These are phyloP conservation scores for Calonectria fujianensis DNA, from an alignment of 2,329 filamentous ascomycete genomes.

Conservation along the genomic window DNA sequence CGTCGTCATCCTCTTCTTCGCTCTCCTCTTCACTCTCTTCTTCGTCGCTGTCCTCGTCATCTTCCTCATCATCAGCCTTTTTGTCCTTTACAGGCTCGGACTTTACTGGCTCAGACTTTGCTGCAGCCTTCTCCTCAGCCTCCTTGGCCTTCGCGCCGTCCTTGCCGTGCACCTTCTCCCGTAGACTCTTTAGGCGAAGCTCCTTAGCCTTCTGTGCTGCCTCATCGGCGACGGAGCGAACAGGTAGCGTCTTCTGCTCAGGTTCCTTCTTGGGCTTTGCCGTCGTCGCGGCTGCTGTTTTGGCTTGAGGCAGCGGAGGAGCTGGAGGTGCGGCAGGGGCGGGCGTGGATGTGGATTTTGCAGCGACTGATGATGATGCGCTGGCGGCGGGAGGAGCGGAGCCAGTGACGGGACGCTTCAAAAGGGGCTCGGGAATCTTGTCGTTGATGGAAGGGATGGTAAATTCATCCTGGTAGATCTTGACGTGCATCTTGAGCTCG, in stretches of 20 bases:
- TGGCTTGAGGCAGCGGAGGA: conserved; percentile 52
- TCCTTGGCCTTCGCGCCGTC: conserved; percentile 50
- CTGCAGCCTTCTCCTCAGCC: conserved; percentile 19
- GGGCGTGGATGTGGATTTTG: conserved; percentile 45
- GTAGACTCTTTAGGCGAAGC: conserved; percentile 71
- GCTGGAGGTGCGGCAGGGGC: conserved; percentile 51
- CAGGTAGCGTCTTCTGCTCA: conserved; percentile 62
- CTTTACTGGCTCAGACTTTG: background rate
- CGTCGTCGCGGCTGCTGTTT: conserved; percentile 43
- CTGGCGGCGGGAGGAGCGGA: conserved; percentile 50
- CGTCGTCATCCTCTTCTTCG: conserved; percentile 24
- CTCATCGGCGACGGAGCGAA: conserved; percentile 78
- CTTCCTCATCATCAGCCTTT: conserved; percentile 19
- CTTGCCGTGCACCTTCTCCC: conserved; percentile 74
- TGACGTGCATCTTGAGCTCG: conserved; percentile 91
- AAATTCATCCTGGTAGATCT: conserved; percentile 78
- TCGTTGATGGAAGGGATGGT: conserved; percentile 75
- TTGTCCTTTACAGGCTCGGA: conserved; percentile 10
- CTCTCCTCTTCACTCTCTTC: conserved; percentile 44
- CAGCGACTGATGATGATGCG: conserved; percentile 50
- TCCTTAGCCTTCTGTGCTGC: conserved; percentile 79
- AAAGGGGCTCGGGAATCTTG: conserved; percentile 64
- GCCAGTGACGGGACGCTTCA: conserved; percentile 49
- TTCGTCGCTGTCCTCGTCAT: conserved; percentile 26
- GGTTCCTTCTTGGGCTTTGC: conserved; percentile 49